Conservation (phyloP, 495 filamentous ascomycete species). For the Apodospora peruviana region DNA sequence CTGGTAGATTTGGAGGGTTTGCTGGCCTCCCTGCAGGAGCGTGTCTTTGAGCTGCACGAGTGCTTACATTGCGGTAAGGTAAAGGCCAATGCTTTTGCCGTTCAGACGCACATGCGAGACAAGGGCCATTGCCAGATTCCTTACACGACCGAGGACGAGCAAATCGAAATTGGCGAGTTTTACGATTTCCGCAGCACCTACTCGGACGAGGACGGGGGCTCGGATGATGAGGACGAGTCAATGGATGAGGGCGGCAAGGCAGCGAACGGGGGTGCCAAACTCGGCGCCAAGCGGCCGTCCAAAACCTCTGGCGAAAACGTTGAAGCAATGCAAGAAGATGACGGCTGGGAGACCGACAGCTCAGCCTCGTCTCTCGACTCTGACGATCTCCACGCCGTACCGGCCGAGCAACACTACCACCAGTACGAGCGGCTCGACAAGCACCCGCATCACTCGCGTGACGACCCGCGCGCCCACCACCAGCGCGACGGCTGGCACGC, state of each 20-base stretch:
- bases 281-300: slow-evolving; percentile 44
- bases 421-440: slow-evolving; percentile 54
- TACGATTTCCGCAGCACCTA: slow-evolving; percentile 97
- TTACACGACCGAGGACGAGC: slow-evolving; percentile 82
- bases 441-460: slow-evolving; percentile 60
- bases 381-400: slow-evolving; percentile 65
- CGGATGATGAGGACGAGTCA: slow-evolving; percentile 64
- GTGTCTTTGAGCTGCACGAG: slow-evolving; percentile 67
- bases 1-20: slow-evolving; percentile 77
- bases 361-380: slow-evolving; percentile 78
- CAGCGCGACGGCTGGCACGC: slow-evolving; percentile 69
- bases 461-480: slow-evolving; percentile 60
- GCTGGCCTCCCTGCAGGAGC: slow-evolving; percentile 67
- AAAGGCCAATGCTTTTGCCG: slow-evolving; percentile 64
- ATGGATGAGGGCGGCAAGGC: slow-evolving; percentile 44
- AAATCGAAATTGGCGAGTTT: slow-evolving; percentile 93
- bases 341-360: slow-evolving; percentile 83
- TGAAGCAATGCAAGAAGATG: slow-evolving; percentile 29
- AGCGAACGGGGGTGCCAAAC: slow-evolving; percentile 54
- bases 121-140: slow-evolving; percentile 95
- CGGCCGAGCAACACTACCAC: slow-evolving; percentile 57
- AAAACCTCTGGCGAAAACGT: slow-evolving; percentile 45
- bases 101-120: slow-evolving; percentile 95
- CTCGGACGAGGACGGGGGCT: slow-evolving; percentile 60
- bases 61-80: slow-evolving; percentile 73